Evolutionary conservation across 306 rosid genomes (phyloP).

Genomic region (Begonia peltatifolia): DNA sequence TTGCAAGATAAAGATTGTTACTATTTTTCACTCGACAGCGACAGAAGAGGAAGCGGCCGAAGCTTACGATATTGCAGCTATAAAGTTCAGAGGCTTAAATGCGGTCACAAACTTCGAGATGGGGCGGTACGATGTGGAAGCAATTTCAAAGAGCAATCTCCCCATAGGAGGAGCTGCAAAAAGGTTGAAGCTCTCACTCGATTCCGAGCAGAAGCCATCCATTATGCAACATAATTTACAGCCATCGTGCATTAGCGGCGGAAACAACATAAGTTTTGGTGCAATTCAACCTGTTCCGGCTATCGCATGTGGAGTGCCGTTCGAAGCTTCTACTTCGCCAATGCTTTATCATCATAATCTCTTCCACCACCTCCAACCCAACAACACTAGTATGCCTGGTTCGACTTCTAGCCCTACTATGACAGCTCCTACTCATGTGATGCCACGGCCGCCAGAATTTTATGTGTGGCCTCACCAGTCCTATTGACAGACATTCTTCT

Average conservation of each 20-base stretch:
- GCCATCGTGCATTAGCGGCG: conserved; percentile 20
- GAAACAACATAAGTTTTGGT: conserved; percentile 44
- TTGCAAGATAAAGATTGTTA: too few relatives aligned
- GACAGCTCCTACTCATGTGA: conserved; percentile 16
- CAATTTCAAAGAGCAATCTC: conserved; percentile 61
- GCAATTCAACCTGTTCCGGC: conserved; percentile 36
- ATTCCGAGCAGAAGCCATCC: conserved; percentile 41
- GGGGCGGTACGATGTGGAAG: conserved; percentile 83
- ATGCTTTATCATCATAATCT: conserved; percentile 57
- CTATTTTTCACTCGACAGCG: conserved; percentile 23
- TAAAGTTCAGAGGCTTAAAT: conserved; percentile 82
- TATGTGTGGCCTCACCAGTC: conserved; percentile 79
- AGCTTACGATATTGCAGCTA: conserved; percentile 91
- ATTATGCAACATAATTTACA: conserved; percentile 21
- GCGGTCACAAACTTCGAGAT: conserved; percentile 97
- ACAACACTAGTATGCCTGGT: conserved; percentile 19
- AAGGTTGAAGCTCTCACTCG: conserved; percentile 69
- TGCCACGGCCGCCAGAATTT: conserved; percentile 51
- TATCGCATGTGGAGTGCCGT: conserved; percentile 31
- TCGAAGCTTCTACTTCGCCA: conserved; percentile 27
- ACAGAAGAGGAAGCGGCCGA: conserved; percentile 97
- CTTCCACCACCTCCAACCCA: conserved; percentile 48
- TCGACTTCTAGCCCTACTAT: conserved; percentile 9
- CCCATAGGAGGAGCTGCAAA: conserved; percentile 92
- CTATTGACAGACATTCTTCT: conserved; percentile 12